Evolutionary conservation across 495 filamentous ascomycete genomes (phyloP), one percentile per base, ranked within the genome.

Genomic region (Penicillium silybi): DNA sequence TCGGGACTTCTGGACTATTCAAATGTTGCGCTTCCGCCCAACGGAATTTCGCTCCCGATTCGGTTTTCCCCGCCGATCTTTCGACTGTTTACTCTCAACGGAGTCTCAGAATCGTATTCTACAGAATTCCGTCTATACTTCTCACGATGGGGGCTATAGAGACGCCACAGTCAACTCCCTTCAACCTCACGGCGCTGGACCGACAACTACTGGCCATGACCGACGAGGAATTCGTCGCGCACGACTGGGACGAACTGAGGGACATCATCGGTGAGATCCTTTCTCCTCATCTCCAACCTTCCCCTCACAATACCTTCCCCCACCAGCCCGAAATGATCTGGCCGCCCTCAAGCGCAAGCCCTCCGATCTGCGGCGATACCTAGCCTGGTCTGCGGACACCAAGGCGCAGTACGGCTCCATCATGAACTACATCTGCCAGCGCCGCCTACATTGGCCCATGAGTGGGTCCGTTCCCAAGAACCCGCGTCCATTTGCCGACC

Each of bases 281-380:
- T 20, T 38, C 16, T 11, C 40, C 52, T 41, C 42, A 39, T 48
- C 41, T 40, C n/a, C 25, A 3, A 22, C 27, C 15, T 8, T 44
- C 52, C 41, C 42, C 44, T 45, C 49, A 34, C 37, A 42, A n/a
- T n/a, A n/a, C n/a, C n/a, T n/a, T n/a, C n/a, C n/a, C n/a, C 53
- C 18, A 57, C 15, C 54, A 87, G 85, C 76, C 26, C 72, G 76
- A 19, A 93, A 95, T 64, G 78, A 87, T 41, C 86, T 96, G 58
- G 80, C 76, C 23, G 76, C 84, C 11, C 78, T 97, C 26, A 88
- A 88, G 68, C 82, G 92, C 51, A 85, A 83, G 66, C 92, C 92
- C 26, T 90, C 86, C 53, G 88, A 93, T 63, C 79, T 96, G 9
- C 77, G 82, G 62, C 86, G 87, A 42, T 97, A 97, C 68, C 84